Evolutionary conservation across 192 early-diverging fungal genomes (phyloP).

Genomic region (Linnemannia elongata): DNA sequence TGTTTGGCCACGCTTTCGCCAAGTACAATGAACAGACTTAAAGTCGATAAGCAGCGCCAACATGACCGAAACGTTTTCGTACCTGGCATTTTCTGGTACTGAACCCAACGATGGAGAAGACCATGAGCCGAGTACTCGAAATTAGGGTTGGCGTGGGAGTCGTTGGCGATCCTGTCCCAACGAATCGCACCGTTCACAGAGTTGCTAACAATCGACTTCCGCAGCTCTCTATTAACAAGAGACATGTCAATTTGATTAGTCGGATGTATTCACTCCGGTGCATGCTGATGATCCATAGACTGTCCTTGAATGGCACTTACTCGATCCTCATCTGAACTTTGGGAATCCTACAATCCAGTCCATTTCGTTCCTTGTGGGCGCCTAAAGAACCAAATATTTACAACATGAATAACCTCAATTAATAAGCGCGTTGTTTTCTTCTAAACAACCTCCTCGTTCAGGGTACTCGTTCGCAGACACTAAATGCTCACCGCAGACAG

Average conservation of each 20-base stretch:
- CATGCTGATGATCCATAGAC: not conserved
- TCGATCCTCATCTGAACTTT: not conserved
- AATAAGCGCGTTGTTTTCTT: not conserved
- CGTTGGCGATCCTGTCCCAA: conserved; percentile 43
- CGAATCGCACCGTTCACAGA: conserved; percentile 15
- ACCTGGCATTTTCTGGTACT: conserved; percentile 8
- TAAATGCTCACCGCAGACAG: conserved; percentile 18
- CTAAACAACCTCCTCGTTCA: not conserved
- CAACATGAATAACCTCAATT: not conserved
- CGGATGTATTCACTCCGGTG: not conserved
- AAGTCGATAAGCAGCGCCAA: not conserved
- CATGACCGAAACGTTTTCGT: not conserved
- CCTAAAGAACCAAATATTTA: not conserved
- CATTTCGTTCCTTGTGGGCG: conserved; percentile 7
- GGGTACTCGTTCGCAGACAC: not conserved
- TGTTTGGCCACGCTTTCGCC: not conserved
- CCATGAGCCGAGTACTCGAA: conserved; percentile 28
- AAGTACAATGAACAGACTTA: not conserved
- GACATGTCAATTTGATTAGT: not conserved
- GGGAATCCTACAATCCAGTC: conserved; percentile 9
- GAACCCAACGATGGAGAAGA: conserved; percentile 18
- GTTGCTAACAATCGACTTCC: not conserved
- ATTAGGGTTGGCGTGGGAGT: conserved; percentile 14
- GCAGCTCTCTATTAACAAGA: not conserved
- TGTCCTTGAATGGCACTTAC: not conserved